These are phyloP conservation scores for Ilyonectria mors-panacis DNA, from an alignment of 2,329 filamentous ascomycete species.

Conservation along the genomic window DNA sequence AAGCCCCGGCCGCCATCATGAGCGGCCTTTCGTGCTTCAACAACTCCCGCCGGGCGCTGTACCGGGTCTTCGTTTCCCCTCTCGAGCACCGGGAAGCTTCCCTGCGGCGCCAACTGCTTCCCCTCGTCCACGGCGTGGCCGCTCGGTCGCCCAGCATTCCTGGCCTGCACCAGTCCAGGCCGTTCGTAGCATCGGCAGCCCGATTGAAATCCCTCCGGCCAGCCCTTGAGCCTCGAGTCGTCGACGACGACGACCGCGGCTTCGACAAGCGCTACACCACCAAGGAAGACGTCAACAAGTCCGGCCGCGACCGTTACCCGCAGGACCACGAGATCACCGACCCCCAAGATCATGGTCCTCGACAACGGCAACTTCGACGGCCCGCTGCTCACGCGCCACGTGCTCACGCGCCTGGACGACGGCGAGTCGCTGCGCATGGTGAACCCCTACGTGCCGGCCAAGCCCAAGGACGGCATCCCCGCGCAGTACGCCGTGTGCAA, in stretches of 20 bases:
- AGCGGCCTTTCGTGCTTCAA: conserved; percentile 56
- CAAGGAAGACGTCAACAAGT: conserved; percentile 50
- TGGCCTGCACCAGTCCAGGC: conserved; percentile 32
- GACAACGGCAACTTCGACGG: conserved; percentile 57
- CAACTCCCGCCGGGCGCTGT: conserved; percentile 62
- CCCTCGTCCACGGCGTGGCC: conserved; percentile 27
- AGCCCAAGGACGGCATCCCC: conserved; percentile 42
- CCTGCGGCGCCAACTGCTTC: conserved; percentile 43
- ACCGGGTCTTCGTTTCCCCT: conserved; percentile 62
- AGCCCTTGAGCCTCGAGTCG: not conserved
- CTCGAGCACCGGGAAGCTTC: conserved; percentile 47
- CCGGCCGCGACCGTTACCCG: conserved; percentile 56
- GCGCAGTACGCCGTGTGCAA: conserved; percentile 75
- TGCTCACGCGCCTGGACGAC: conserved; percentile 59
- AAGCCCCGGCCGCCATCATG: conserved; percentile 51
- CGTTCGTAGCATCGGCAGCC: conserved; percentile 27
- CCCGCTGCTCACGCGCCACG: conserved; percentile 54
- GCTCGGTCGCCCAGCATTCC: conserved; percentile 6
- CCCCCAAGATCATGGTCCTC: conserved; percentile 59
- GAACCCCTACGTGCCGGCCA: conserved; percentile 54
- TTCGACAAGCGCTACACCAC: conserved; percentile 56
- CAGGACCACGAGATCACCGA: conserved; percentile 63
- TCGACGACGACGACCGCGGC: conserved; percentile 41
- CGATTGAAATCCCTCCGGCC: conserved; percentile 27
- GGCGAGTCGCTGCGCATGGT: conserved; percentile 60